Evolutionary conservation across 139 green algal species (phyloP).

Genomic region (Volvox africanus): DNA sequence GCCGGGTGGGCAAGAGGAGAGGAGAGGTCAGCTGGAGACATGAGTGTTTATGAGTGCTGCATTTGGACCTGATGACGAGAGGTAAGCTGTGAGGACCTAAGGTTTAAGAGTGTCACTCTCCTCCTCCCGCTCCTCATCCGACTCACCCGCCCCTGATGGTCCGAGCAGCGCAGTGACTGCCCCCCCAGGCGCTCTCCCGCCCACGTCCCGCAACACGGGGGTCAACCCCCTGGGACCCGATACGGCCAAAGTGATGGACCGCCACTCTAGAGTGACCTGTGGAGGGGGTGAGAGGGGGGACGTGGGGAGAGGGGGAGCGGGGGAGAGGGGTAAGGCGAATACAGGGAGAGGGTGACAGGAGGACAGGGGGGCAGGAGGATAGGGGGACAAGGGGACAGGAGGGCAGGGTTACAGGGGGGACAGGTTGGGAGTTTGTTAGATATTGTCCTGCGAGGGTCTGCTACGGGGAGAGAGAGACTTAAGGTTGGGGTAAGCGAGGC

Average conservation of each 20-base stretch:
- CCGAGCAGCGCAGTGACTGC: constrained; percentile 48
- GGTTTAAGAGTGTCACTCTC: too few species aligned
- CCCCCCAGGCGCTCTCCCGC: constrained; percentile 24
- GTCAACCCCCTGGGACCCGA: not conserved
- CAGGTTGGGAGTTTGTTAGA: too few species aligned
- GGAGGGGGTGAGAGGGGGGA: not conserved
- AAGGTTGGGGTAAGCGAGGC: not conserved
- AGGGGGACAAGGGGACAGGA: not conserved
- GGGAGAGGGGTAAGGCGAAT: not conserved
- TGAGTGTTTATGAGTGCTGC: not conserved
- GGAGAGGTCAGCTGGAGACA: too few species aligned
- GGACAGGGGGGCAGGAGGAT: not conserved
- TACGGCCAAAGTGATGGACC: constrained; percentile 3
- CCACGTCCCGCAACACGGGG: constrained; percentile 44
- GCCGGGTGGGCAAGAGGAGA: too few species aligned
- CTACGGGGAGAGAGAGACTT: too few species aligned
- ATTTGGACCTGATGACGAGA: not conserved
- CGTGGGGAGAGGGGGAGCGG: not conserved
- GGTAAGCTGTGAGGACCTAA: too few species aligned
- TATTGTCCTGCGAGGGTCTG: too few species aligned
- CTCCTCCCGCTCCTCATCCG: too few species aligned
- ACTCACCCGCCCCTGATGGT: constrained; percentile 42
- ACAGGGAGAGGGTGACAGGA: not conserved
- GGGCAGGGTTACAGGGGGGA: not conserved
- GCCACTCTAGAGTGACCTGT: constrained; percentile 47